Base-by-base conservation (phyloP, 1,139 yeast genomes). In the Blastobotrys serpentis region DNA sequence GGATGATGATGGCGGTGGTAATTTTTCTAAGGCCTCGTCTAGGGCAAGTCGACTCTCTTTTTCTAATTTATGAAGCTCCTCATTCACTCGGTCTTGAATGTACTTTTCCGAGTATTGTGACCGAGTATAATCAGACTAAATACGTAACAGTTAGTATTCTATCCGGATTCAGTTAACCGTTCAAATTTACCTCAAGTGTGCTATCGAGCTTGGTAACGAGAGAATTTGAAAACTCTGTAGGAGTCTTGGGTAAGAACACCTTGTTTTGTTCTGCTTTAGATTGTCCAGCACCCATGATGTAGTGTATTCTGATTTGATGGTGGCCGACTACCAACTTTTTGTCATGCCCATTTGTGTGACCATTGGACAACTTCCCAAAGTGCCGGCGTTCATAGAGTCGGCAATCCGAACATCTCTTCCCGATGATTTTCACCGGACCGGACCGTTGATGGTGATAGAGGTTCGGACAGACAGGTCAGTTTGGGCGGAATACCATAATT, bases 111-210 rank as follows among this genome's bases (percentile, higher is more conserved):
- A 78, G 63, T 82, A 78, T 65, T 88, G 96, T 44, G 84, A 76
- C 62, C 96, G 81, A 16, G 95, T 79, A 65, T 80, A 86, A 65
- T 89, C 90, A 6, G 94, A 80, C 74, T 74, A 89, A 11, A 25
- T n/a, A n/a, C n/a, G n/a, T n/a, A n/a, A n/a, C n/a, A n/a, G n/a
- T n/a, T n/a, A n/a, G n/a, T n/a, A n/a, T n/a, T n/a, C n/a, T n/a
- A n/a, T n/a, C n/a, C n/a, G n/a, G n/a, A n/a, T n/a, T n/a, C n/a
- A 38, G 5, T 6, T 3, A 33, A 33, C 13, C 13, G 5, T 14
- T 3, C 16, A 8, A 17, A 73, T 76, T 47, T 67, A 74, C 77
- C 63, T 87, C 96, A 42, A 79, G 75, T 6, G 86, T 76, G 45
- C 78, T 74, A 58, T 86, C 95, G 56, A 89, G 77, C 62, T 84